Conservation (phyloP, 106 monocot species). For the Dendrobium officinale region DNA sequence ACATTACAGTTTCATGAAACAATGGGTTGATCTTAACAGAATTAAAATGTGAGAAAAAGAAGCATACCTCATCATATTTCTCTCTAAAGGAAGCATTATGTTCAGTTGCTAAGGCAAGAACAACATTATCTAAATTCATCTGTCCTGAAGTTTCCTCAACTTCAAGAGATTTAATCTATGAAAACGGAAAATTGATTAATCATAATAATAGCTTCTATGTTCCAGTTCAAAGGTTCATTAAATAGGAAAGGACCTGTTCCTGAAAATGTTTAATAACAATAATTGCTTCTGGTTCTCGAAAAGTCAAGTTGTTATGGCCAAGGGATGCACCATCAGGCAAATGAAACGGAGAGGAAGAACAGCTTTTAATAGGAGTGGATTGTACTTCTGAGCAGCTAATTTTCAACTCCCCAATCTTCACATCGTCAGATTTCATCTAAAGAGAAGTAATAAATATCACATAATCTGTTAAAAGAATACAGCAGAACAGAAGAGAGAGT, state of each 20-base stretch:
- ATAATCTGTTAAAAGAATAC: background rate
- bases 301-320: conserved; percentile 30
- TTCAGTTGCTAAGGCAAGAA: conserved; percentile 49
- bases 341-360: conserved; percentile 10
- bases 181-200: conserved; percentile 16
- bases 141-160: conserved; percentile 40
- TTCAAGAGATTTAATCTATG: conserved; percentile 28
- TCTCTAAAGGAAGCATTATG: conserved; percentile 47
- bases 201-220: background rate
- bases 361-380: conserved; percentile 3
- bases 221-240: background rate
- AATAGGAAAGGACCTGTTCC: conserved; percentile 42
- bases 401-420: conserved; percentile 15
- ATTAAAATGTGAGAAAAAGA: background rate
- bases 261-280: conserved; percentile 62
- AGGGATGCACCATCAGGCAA: conserved; percentile 9
- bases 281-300: conserved; percentile 57
- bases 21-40: background rate
- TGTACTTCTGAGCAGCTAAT: conserved; percentile 14
- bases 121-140: conserved; percentile 47
- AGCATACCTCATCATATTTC: conserved; percentile 55
- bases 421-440: conserved; percentile 21
- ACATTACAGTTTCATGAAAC: background rate
- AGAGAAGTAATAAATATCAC: background rate
- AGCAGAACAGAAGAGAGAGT: background rate